phyloP scores from a whole-genome alignment of 2,329 filamentous ascomycete genomes.

The Fonsecaea nubica region DNA sequence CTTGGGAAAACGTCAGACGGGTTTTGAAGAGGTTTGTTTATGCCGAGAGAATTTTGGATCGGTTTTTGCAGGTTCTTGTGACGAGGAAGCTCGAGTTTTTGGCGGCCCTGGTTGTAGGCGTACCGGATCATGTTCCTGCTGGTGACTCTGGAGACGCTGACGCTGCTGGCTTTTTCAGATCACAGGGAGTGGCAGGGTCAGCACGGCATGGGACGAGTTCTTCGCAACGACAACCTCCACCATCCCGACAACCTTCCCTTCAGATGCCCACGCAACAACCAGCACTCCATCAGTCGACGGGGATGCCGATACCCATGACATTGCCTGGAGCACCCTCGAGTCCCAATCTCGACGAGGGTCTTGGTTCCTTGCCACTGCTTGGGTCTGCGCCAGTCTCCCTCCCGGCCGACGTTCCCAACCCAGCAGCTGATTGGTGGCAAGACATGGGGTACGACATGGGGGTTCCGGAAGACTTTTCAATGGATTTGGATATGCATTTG shows the following conservation, averaged over 20 bases:
- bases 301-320: background rate
- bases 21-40: slow-evolving; percentile 25
- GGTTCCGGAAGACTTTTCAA: slow-evolving; percentile 6
- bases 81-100: slow-evolving; percentile 20
- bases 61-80: slow-evolving; percentile 14
- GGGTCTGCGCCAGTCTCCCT: background rate
- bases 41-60: slow-evolving; percentile 14
- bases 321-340: background rate
- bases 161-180: slow-evolving; percentile 1
- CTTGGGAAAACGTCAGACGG: slow-evolving; percentile 18
- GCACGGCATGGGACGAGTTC: background rate
- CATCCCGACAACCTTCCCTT: slow-evolving; percentile 8
- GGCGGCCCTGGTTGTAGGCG: slow-evolving; percentile 10
- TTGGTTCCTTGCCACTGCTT: background rate
- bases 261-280: slow-evolving; percentile 1
- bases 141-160: background rate
- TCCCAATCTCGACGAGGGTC: background rate
- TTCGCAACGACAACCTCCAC: background rate
- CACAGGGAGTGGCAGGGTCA: background rate
- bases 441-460: slow-evolving; percentile 15
- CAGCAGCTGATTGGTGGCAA: slow-evolving; percentile 16
- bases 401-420: background rate
- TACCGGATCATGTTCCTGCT: background rate
- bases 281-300: background rate
- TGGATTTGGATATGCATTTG: slow-evolving; percentile 23